Conservation (phyloP, 345 rosid species). For the Acer campestre region DNA sequence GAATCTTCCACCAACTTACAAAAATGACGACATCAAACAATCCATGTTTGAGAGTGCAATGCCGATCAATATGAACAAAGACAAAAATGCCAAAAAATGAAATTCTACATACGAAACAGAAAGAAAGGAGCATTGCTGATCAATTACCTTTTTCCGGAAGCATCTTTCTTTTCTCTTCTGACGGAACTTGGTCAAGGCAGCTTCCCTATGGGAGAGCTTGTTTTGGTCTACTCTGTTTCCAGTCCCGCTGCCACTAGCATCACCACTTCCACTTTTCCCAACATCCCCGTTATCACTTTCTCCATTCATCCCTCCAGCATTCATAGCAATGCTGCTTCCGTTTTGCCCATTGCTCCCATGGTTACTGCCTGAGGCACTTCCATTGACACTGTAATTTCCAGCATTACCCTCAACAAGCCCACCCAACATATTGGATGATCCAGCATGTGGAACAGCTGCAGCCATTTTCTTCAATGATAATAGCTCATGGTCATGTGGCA, state of each 20-base stretch:
- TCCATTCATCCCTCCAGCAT: conserved; percentile 35
- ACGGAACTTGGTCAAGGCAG: conserved; percentile 44
- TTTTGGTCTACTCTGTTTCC: conserved; percentile 33
- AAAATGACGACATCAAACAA: no score
- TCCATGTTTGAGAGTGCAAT: no score
- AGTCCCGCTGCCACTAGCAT: conserved; percentile 38
- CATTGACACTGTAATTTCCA: conserved; percentile 44
- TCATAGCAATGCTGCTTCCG: conserved; percentile 40
- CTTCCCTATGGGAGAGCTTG: conserved; percentile 35
- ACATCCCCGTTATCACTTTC: conserved; percentile 37
- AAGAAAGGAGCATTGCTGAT: not conserved
- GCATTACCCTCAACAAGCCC: conserved; percentile 39
- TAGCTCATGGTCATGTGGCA: conserved; percentile 34
- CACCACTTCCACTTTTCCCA: conserved; percentile 41
- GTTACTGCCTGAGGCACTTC: conserved; percentile 57
- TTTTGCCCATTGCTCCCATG: conserved; percentile 49
- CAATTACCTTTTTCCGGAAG: conserved; percentile 42
- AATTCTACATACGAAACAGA: not conserved
- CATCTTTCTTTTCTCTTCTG: conserved; percentile 41
- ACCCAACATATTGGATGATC: conserved; percentile 45
- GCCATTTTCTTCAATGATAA: conserved; percentile 38
- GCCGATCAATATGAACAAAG: not conserved
- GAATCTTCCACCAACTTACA: no score
- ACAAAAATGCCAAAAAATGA: not conserved
- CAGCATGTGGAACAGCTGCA: conserved; percentile 42